Percentiles rank a stretch among this genome's conserved stretches.
Evolutionary conservation across 1,284 basidiomycete genomes (phyloP).

Genomic region (Cronartium quercuum): DNA sequence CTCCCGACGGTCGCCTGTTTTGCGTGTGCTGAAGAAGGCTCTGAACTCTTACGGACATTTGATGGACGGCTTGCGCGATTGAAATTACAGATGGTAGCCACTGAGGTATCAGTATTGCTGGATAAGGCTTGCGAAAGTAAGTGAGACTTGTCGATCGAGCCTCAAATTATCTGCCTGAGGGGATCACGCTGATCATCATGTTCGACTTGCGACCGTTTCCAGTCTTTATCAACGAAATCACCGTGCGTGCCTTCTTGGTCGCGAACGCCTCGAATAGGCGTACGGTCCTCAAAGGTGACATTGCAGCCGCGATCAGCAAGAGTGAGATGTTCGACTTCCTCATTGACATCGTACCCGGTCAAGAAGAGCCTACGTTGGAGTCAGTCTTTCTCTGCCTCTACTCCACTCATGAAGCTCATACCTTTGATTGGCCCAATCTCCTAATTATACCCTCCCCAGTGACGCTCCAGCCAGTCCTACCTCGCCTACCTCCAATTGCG

Average conservation of each 20-base stretch:
- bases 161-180: too few species aligned
- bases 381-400: background rate
- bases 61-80: background rate
- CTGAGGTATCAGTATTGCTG: conserved; percentile 49
- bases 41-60: too few species aligned
- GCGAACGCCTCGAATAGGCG: conserved; percentile 48
- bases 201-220: background rate
- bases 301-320: conserved; percentile 46
- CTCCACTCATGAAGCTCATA: background rate
- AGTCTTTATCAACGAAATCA: conserved; percentile 49
- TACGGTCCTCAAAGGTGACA: conserved; percentile 48
- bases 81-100: conserved; percentile 43
- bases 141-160: background rate
- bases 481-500: conserved; percentile 2
- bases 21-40: background rate
- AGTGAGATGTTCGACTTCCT: conserved; percentile 49
- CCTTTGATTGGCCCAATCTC: background rate
- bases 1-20: background rate
- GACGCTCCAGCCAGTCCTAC: conserved; percentile 10
- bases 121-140: conserved; percentile 48
- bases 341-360: conserved; percentile 48
- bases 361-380: conserved; percentile 38
- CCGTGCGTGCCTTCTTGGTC: conserved; percentile 48
- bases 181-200: background rate
- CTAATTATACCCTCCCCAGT: background rate